Evolutionary conservation across 2,329 filamentous ascomycete species (phyloP).

Genomic region (Zasmidium citrigriseum): DNA sequence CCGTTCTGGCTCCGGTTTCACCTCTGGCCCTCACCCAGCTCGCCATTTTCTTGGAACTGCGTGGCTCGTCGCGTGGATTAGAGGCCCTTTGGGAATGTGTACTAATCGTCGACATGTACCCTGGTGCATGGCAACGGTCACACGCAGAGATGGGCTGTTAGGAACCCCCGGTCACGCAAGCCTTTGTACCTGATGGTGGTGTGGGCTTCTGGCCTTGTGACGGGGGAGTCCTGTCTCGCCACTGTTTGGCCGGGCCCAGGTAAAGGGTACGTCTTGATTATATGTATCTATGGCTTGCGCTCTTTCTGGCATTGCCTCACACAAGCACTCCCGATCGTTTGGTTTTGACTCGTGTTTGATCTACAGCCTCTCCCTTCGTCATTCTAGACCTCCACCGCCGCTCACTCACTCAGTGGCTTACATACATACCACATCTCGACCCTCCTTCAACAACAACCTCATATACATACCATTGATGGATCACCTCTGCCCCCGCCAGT

Average conservation of each 20-base stretch:
- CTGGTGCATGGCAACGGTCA: conserved; percentile 2
- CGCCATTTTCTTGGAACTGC: background rate
- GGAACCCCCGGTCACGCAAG: conserved; percentile 7
- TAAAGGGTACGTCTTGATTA: background rate
- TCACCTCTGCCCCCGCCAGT: conserved; percentile 33
- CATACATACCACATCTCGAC: background rate
- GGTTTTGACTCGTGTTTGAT: conserved; percentile 1
- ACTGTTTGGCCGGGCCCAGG: background rate
- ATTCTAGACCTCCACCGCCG: background rate
- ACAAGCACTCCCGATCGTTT: background rate
- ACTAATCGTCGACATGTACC: too few species aligned
- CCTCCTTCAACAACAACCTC: too few species aligned
- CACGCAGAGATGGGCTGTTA: background rate
- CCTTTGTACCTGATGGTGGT: background rate
- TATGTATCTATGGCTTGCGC: too few species aligned
- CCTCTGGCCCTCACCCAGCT: background rate
- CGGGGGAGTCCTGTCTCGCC: background rate
- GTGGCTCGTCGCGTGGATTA: background rate
- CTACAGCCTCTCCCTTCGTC: background rate
- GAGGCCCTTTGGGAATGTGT: too few species aligned
- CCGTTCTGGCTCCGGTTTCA: conserved; percentile 1
- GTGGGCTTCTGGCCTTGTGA: background rate
- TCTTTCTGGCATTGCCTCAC: background rate
- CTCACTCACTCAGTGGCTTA: background rate
- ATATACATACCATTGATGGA: conserved; percentile 25